phyloP scores from a whole-genome alignment of 768 basidiomycete genomes.

The Cubamyces lactineus region DNA sequence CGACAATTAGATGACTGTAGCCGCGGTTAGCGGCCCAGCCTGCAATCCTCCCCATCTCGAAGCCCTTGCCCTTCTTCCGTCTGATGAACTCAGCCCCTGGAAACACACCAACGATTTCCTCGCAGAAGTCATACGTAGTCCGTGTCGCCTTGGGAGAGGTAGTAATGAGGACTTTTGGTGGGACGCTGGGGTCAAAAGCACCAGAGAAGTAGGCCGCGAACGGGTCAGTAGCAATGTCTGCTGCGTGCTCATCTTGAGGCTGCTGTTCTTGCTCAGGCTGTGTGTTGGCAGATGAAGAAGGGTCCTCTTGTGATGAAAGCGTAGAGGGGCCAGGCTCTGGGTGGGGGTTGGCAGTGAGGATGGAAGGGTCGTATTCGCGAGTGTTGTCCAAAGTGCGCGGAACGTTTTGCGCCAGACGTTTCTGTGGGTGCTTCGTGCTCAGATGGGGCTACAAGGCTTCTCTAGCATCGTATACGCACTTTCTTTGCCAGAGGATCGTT shows the following conservation, averaged over 20 bases:
- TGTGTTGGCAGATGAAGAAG: slow-evolving; percentile 35
- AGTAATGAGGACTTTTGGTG: slow-evolving; percentile 89
- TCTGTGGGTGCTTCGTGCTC: slow-evolving; percentile 44
- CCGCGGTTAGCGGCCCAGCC: slow-evolving; percentile 91
- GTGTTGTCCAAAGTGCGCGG: slow-evolving; percentile 94
- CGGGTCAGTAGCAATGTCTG: slow-evolving; percentile 73
- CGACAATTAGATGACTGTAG: slow-evolving; percentile 87
- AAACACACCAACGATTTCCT: slow-evolving; percentile 86
- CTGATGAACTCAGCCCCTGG: slow-evolving; percentile 91
- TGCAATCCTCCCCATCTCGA: slow-evolving; percentile 88
- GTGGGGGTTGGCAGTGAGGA: slow-evolving; percentile 57
- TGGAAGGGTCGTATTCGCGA: slow-evolving; percentile 78
- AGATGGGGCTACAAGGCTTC: neutral
- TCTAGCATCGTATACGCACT: slow-evolving; percentile 43
- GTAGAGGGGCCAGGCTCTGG: slow-evolving; percentile 25
- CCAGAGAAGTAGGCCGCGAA: slow-evolving; percentile 79
- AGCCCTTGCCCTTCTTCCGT: slow-evolving; percentile 86
- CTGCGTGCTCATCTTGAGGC: slow-evolving; percentile 58
- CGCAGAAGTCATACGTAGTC: slow-evolving; percentile 88
- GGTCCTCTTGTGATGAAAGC: slow-evolving; percentile 28
- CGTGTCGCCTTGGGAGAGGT: slow-evolving; percentile 90
- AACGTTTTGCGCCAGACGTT: slow-evolving; percentile 82
- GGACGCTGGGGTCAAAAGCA: slow-evolving; percentile 65
- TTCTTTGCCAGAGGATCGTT: slow-evolving; percentile 78
- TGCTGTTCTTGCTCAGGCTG: slow-evolving; percentile 33